Percentiles rank a stretch among this genome's conserved stretches.
phyloP scores from a whole-genome alignment of 495 filamentous ascomycete species.

The Aspergillus baeticus region DNA sequence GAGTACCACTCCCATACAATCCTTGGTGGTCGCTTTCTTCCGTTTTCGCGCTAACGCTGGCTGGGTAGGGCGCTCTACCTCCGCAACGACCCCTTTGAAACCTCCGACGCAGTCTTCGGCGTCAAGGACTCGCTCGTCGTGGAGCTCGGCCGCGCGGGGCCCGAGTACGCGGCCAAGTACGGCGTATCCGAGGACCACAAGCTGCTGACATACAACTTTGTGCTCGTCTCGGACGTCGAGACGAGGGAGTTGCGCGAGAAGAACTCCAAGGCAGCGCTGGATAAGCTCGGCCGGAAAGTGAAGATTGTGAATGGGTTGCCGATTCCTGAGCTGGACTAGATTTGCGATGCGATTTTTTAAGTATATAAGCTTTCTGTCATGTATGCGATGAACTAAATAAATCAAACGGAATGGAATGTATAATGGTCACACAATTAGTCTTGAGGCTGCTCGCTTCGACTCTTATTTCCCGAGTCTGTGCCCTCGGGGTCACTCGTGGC shows the following conservation, averaged over 20 bases:
- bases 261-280: conserved; percentile 70
- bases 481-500: too few relatives aligned
- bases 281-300: conserved; percentile 67
- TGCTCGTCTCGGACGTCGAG: conserved; percentile 71
- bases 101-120: conserved; percentile 88
- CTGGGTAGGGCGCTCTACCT: conserved; percentile 69
- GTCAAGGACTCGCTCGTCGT: conserved; percentile 83
- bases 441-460: too few relatives aligned
- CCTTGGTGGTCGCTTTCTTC: background rate
- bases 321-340: conserved; percentile 68
- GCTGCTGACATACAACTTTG: conserved; percentile 69
- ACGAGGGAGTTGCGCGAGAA: conserved; percentile 64
- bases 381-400: too few relatives aligned
- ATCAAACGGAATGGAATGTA: too few relatives aligned
- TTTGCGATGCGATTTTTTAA: too few relatives aligned
- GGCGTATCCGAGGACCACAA: conserved; percentile 51
- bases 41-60: conserved; percentile 6
- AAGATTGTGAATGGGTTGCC: conserved; percentile 82
- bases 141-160: conserved; percentile 63
- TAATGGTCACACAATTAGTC: too few relatives aligned
- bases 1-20: conserved; percentile 27
- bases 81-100: conserved; percentile 83
- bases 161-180: conserved; percentile 58
- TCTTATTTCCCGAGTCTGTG: too few relatives aligned
- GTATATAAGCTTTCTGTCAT: too few relatives aligned